These are phyloP conservation scores for Hemisphaericaspora lyxosophila DNA, from an alignment of 1,139 yeast genomes.

Conservation along the genomic window DNA sequence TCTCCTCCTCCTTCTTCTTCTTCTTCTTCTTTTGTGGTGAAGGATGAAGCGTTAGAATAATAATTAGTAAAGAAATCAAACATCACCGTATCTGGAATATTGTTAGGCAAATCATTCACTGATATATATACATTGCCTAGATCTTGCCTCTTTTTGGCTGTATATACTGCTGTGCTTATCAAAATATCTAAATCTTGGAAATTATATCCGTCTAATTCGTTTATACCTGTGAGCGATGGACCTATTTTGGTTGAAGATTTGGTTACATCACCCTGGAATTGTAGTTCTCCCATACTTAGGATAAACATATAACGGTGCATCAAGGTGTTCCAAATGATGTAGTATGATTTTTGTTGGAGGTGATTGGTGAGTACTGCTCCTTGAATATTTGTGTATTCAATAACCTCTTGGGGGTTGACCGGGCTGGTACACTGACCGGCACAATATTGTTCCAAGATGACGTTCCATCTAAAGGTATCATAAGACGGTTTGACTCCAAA, in stretches of 20 bases:
- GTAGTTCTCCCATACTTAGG: slow-evolving; percentile 39
- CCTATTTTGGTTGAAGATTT: slow-evolving; percentile 17
- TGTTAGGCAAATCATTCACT: slow-evolving; percentile 35
- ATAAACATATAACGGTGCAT: slow-evolving; percentile 23
- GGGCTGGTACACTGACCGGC: slow-evolving; percentile 1
- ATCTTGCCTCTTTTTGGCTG: slow-evolving; percentile 24
- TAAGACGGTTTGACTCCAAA: slow-evolving; percentile 35
- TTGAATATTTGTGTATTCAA: slow-evolving; percentile 21
- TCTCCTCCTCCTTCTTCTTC: slow-evolving; percentile 10
- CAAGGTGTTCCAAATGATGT: slow-evolving; percentile 34
- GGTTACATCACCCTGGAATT: slow-evolving; percentile 19
- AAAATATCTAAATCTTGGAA: slow-evolving; percentile 44
- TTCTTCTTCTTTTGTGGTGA: slow-evolving; percentile 6
- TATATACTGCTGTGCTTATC: slow-evolving; percentile 31
- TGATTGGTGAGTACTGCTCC: slow-evolving; percentile 46
- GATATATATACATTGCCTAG: slow-evolving; percentile 22
- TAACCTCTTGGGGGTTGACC: background rate
- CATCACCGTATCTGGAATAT: slow-evolving; percentile 36
- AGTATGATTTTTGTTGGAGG: slow-evolving; percentile 37
- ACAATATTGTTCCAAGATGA: slow-evolving; percentile 11
- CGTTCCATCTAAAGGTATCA: slow-evolving; percentile 13
- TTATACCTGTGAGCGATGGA: slow-evolving; percentile 39
- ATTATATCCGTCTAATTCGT: slow-evolving; percentile 43
- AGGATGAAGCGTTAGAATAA: slow-evolving; percentile 25
- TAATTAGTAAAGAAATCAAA: slow-evolving; percentile 41